Evolutionary conservation across 352 stramenopile genomes (phyloP), one percentile per base, ranked within the genome.

Genomic region (Globisporangium viniferum): DNA sequence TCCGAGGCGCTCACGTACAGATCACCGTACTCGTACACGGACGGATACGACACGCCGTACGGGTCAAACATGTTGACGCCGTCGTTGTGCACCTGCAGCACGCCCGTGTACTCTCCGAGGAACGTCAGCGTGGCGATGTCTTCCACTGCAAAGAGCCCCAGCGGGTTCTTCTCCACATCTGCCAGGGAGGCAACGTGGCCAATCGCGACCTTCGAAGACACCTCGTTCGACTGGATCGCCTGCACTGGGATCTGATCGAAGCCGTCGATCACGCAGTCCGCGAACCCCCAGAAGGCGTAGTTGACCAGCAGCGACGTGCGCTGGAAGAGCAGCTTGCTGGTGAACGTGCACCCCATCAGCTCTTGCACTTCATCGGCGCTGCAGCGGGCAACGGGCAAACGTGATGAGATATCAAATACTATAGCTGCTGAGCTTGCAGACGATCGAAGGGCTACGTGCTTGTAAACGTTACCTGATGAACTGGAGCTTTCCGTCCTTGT

Each of bases 241-340:
- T 76, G 61, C n/a, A 74, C 62, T 0, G 62, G 64, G 20, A 88
- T 78, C 29, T 81, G 68, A 5, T 80, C 71, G 41, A 88, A 90
- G 10, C 77, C 81, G 49, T 92, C 78, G 35, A 78, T 60, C 15
- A 73, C 62, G 49, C 70, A 73, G 72, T 83, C 81, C 22, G 81
- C 83, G 65, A 91, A 92, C 29, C 84, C 86, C 78, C 84, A 92
- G 68, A 92, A 93, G 29, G 63, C 79, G 65, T 94, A 94, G 66
- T 92, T 94, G 39, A 80, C 73, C 66, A 94, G 72, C 78, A 92
- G 73, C 12, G 71, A 68, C 64, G 84, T 79, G 56, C 81, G 76
- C 70, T 92, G 78, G 70, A 92, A 94, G 20, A 92, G 70, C 64
- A 92, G 67, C 36, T 88, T 89, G 71, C 69, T 87, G 31, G 84